phyloP scores from a whole-genome alignment of 106 monocot species.

The Vanilla planifolia region DNA sequence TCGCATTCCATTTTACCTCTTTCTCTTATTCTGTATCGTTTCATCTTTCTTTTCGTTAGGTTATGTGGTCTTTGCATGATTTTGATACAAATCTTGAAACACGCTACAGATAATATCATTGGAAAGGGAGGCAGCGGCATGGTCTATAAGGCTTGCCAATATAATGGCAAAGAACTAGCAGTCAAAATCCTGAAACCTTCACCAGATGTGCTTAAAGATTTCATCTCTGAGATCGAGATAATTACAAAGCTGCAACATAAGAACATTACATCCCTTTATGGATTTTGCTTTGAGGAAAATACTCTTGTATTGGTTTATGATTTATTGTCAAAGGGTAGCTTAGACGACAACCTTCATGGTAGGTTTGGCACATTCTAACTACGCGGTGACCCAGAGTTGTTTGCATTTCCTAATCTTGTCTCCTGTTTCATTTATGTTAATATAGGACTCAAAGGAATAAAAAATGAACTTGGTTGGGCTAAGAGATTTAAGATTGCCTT shows the following conservation, averaged over 20 bases:
- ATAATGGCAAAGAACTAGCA: constrained; percentile 39
- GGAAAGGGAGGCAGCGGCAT: constrained; percentile 52
- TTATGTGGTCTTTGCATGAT: background rate
- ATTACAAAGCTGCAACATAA: constrained; percentile 42
- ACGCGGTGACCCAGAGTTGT: too few species aligned
- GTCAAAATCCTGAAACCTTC: constrained; percentile 50
- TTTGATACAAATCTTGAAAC: background rate
- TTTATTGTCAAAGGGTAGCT: constrained; percentile 48
- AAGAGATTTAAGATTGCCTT: constrained; percentile 36
- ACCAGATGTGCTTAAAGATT: constrained; percentile 25
- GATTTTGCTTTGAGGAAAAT: constrained; percentile 49
- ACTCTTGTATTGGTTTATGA: constrained; percentile 53
- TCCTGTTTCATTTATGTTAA: background rate
- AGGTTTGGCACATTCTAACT: background rate
- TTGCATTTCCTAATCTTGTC: background rate
- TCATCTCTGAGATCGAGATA: constrained; percentile 51
- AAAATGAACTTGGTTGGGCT: constrained; percentile 19
- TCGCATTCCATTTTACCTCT: background rate
- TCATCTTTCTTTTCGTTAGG: background rate
- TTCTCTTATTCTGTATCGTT: background rate
- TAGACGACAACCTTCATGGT: constrained; percentile 63
- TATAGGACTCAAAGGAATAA: constrained; percentile 26
- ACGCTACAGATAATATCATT: constrained; percentile 43
- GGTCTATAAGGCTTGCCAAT: constrained; percentile 45
- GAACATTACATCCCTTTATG: constrained; percentile 48